Evolutionary conservation across 306 rosid genomes (phyloP).

Genomic region (Rubus parviflorus): DNA sequence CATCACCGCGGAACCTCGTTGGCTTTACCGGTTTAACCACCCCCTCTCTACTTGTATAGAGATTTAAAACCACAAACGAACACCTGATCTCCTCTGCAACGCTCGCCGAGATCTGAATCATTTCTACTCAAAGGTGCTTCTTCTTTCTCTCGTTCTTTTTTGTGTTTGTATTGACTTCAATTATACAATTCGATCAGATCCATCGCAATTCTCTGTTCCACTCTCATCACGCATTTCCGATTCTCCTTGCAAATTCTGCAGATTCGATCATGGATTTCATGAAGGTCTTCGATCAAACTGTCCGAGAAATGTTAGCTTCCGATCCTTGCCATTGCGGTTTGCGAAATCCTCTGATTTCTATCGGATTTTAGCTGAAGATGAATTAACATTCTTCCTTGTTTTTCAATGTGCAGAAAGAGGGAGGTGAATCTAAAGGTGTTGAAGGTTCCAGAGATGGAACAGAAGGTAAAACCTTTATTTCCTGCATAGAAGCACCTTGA

Average conservation of each 20-base stretch:
- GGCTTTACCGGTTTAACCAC: not conserved
- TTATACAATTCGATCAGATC: constrained; percentile 35
- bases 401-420: constrained; percentile 69
- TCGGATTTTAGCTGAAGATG: constrained; percentile 9
- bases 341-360: not conserved
- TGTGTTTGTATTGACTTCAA: not conserved
- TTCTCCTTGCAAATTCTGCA: constrained; percentile 20
- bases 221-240: constrained; percentile 9
- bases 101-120: constrained; percentile 27
- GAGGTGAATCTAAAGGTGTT: constrained; percentile 98
- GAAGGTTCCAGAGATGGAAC: constrained; percentile 98
- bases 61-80: constrained; percentile 10
- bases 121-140: constrained; percentile 6
- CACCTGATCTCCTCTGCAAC: constrained; percentile 11
- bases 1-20: not conserved
- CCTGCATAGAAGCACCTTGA: not conserved
- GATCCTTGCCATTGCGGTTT: constrained; percentile 20
- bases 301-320: constrained; percentile 85
- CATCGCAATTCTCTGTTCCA: constrained; percentile 5
- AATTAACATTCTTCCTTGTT: constrained; percentile 16
- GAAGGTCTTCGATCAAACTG: constrained; percentile 99
- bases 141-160: not conserved
- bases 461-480: constrained; percentile 58
- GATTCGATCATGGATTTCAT: constrained; percentile 92
- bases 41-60: not conserved